These are phyloP conservation scores for Periconia macrospinosa DNA, from an alignment of 2,329 filamentous ascomycete genomes.

Conservation along the genomic window DNA sequence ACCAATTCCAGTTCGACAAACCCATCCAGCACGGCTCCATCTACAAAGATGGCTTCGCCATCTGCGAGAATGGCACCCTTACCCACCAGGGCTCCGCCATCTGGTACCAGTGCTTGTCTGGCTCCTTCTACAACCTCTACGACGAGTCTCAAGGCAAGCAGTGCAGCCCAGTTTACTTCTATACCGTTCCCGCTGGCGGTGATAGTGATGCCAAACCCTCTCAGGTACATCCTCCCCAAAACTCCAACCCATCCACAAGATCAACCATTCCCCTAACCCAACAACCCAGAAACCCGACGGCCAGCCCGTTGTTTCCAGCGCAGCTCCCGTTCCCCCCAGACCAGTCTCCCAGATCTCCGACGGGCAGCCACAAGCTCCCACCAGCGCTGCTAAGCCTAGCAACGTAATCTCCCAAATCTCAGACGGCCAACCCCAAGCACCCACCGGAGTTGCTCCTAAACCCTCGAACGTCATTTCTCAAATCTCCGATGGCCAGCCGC, in stretches of 20 bases:
- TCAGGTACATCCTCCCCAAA: slow-evolving; percentile 1
- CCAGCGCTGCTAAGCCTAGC: slow-evolving; percentile 10
- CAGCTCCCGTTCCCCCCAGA: slow-evolving; percentile 19
- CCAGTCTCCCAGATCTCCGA: slow-evolving; percentile 29
- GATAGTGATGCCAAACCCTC: slow-evolving; percentile 5
- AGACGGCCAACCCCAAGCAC: slow-evolving; percentile 23
- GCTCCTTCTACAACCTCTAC: slow-evolving; percentile 82
- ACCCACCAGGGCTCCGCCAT: slow-evolving; percentile 67
- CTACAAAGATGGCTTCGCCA: slow-evolving; percentile 72
- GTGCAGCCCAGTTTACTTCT: slow-evolving; percentile 55
- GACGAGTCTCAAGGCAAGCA: slow-evolving; percentile 69
- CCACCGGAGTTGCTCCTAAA: slow-evolving; percentile 9
- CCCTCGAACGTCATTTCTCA: slow-evolving; percentile 7
- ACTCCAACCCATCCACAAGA: neutral
- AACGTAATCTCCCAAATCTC: slow-evolving; percentile 30
- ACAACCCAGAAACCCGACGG: slow-evolving; percentile 5
- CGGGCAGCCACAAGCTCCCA: slow-evolving; percentile 24
- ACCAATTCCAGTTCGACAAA: slow-evolving; percentile 57
- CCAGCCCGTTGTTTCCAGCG: slow-evolving; percentile 13
- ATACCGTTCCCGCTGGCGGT: slow-evolving; percentile 1
- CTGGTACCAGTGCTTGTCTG: slow-evolving; percentile 76
- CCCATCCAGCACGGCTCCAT: slow-evolving; percentile 66
- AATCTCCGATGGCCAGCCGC: slow-evolving; percentile 27
- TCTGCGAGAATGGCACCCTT: slow-evolving; percentile 68
- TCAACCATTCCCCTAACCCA: slow-evolving; percentile 22